Evolutionary conservation across 2,329 filamentous ascomycete genomes (phyloP).

Genomic region (Aureobasidium zeae): DNA sequence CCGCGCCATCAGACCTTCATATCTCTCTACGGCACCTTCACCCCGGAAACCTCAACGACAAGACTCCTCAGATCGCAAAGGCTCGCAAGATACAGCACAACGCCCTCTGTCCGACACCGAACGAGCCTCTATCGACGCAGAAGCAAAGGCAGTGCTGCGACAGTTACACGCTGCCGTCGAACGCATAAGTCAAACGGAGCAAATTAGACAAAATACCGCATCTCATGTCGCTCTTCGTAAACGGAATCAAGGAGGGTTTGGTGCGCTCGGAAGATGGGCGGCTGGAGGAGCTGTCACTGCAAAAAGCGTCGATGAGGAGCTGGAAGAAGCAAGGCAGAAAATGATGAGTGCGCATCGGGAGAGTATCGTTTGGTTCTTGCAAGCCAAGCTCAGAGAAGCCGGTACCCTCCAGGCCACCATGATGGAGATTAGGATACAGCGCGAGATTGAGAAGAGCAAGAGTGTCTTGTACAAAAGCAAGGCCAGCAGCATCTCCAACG

Average conservation of each 20-base stretch:
- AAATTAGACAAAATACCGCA: slow-evolving; percentile 68
- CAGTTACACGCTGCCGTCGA: slow-evolving; percentile 76
- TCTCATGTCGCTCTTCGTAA: slow-evolving; percentile 62
- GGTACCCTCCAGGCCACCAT: slow-evolving; percentile 74
- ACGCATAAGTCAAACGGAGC: slow-evolving; percentile 70
- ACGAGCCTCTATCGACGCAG: slow-evolving; percentile 76
- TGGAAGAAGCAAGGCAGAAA: slow-evolving; percentile 61
- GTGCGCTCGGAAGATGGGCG: slow-evolving; percentile 60
- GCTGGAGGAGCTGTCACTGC: slow-evolving; percentile 42
- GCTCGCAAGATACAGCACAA: slow-evolving; percentile 32
- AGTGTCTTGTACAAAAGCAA: slow-evolving; percentile 68
- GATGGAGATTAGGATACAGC: slow-evolving; percentile 80
- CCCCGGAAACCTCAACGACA: slow-evolving; percentile 36
- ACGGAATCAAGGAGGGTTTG: slow-evolving; percentile 52
- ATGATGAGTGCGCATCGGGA: slow-evolving; percentile 65
- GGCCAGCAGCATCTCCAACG: slow-evolving; percentile 18
- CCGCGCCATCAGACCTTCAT: slow-evolving; percentile 73
- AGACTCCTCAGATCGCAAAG: slow-evolving; percentile 22
- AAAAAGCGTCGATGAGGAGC: slow-evolving; percentile 57
- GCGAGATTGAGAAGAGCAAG: slow-evolving; percentile 83
- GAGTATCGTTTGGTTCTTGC: slow-evolving; percentile 73
- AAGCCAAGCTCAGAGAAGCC: slow-evolving; percentile 64
- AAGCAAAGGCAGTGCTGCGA: slow-evolving; percentile 75
- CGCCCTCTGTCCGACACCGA: slow-evolving; percentile 67
- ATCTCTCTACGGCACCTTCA: slow-evolving; percentile 72